phyloP scores from a whole-genome alignment of 139 green algal genomes.

The Closterium sp. region DNA sequence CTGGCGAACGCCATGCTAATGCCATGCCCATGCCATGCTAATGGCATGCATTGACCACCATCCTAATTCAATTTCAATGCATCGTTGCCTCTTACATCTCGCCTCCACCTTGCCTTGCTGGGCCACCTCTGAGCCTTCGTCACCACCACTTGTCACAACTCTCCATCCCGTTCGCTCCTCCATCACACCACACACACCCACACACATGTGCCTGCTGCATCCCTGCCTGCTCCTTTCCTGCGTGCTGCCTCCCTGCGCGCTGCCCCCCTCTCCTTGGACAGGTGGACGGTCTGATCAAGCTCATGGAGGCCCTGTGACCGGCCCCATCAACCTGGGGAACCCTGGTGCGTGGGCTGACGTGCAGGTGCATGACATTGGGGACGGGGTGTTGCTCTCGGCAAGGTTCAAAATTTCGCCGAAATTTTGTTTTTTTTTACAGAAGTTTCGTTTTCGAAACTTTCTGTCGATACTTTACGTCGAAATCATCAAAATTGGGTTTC shows the following conservation, averaged over 20 bases:
- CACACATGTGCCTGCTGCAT: neutral
- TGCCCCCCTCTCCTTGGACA: neutral
- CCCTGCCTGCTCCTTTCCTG: neutral
- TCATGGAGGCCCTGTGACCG: constrained; percentile 73
- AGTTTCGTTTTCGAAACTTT: no score
- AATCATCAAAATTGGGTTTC: no score
- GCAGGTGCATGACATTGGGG: neutral
- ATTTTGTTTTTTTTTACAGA: no score
- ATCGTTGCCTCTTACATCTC: no score
- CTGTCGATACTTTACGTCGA: no score
- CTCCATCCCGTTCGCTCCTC: neutral
- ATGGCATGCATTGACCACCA: no score
- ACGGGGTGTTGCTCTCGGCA: no score
- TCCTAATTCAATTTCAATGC: no score
- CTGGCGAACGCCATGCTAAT: neutral
- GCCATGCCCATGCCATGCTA: neutral
- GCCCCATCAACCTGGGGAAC: constrained; percentile 98
- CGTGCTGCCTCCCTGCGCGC: neutral
- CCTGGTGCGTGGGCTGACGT: constrained; percentile 60
- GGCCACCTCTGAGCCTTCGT: neutral
- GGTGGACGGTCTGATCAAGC: constrained; percentile 55
- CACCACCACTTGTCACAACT: neutral
- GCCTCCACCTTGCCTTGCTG: no score
- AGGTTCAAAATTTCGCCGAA: no score
- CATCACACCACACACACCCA: neutral